phyloP scores from a whole-genome alignment of 2,329 filamentous ascomycete genomes.

The Colletotrichum noveboracense region DNA sequence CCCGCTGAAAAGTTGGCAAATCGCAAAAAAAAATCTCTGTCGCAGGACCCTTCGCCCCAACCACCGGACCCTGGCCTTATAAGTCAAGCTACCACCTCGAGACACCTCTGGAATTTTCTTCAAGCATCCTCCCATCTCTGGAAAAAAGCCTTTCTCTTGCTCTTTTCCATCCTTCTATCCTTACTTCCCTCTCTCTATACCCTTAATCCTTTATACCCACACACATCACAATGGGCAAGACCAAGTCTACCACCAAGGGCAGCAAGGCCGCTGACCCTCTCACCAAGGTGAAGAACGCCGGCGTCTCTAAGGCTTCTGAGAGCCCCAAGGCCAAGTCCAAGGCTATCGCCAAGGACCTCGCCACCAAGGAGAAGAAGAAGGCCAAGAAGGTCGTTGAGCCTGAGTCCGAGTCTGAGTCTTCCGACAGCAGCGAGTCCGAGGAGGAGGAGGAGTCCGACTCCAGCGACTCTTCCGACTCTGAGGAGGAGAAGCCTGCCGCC shows the following conservation, averaged over 20 bases:
- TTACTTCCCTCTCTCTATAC: neutral
- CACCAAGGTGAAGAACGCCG: slow-evolving; percentile 67
- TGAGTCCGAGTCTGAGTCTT: slow-evolving; percentile 32
- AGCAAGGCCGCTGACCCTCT: slow-evolving; percentile 49
- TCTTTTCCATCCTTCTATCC: neutral
- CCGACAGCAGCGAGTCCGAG: slow-evolving; percentile 14
- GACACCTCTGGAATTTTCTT: neutral
- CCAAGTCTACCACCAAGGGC: slow-evolving; percentile 66
- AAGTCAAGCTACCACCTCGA: slow-evolving; percentile 18
- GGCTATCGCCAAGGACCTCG: slow-evolving; percentile 65
- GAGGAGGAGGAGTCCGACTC: slow-evolving; percentile 27
- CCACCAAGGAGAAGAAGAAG: slow-evolving; percentile 60
- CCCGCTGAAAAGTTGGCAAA: slow-evolving; percentile 22
- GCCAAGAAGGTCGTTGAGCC: slow-evolving; percentile 35
- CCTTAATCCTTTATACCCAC: neutral
- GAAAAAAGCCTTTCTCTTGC: slow-evolving; percentile 8
- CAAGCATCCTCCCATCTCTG: slow-evolving; percentile 10
- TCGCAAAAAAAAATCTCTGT: slow-evolving; percentile 20
- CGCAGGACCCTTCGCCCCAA: slow-evolving; percentile 23
- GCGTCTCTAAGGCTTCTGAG: slow-evolving; percentile 71
- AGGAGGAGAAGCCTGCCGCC: slow-evolving; percentile 26
- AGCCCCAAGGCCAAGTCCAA: slow-evolving; percentile 71
- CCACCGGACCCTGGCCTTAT: slow-evolving; percentile 19
- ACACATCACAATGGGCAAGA: slow-evolving; percentile 58
- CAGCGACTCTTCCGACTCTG: slow-evolving; percentile 26